phyloP scores from a whole-genome alignment of 2,329 filamentous ascomycete species.

The Magnaporthales sp. region DNA sequence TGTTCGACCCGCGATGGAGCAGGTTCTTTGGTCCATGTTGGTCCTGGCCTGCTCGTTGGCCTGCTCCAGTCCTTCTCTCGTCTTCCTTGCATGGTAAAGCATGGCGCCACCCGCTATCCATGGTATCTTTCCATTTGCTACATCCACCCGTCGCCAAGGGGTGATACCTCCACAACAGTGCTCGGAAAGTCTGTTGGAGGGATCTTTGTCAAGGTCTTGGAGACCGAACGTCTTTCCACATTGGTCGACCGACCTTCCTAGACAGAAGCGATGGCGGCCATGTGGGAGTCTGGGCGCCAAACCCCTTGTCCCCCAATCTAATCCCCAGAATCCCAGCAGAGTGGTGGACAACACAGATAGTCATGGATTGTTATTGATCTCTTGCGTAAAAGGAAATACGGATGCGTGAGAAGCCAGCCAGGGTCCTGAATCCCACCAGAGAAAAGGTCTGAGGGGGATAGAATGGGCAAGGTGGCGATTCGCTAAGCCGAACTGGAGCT shows the following conservation, averaged over 20 bases:
- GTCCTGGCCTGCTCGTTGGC: neutral
- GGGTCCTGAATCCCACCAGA: neutral
- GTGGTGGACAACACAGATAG: neutral
- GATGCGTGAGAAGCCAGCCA: neutral
- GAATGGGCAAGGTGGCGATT: neutral
- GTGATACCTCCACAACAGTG: neutral
- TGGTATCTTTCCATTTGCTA: neutral
- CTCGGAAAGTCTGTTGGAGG: neutral
- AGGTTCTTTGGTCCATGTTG: neutral
- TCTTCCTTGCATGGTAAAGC: neutral
- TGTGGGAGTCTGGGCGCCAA: neutral
- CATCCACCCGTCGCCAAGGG: neutral
- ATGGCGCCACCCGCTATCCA: neutral
- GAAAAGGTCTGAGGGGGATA: neutral
- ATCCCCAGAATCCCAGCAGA: neutral
- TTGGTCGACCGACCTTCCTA: constrained; percentile 1
- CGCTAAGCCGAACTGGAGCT: neutral
- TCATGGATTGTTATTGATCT: neutral
- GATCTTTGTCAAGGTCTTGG: neutral
- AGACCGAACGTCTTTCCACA: neutral
- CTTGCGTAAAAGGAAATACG: neutral
- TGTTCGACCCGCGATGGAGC: neutral
- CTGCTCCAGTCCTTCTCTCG: neutral
- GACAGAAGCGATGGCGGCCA: neutral
- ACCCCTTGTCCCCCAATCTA: neutral